Evolutionary conservation across 371 early-diverging fungal genomes (phyloP).

Genomic region (Mucor indicus): DNA sequence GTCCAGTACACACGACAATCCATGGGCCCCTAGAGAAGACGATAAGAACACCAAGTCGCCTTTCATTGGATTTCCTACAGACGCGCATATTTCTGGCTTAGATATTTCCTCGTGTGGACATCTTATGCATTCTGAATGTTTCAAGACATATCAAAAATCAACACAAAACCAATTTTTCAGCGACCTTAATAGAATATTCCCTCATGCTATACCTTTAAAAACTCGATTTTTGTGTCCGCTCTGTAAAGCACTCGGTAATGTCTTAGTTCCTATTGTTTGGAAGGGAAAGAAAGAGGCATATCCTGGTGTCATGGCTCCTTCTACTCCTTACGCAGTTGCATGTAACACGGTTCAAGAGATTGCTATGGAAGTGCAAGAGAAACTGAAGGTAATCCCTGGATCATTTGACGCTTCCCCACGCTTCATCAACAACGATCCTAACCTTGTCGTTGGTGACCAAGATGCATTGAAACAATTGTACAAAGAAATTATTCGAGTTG

Average conservation of each 20-base stretch:
- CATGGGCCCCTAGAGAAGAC: constrained; percentile 4
- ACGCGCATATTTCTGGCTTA: constrained; percentile 53
- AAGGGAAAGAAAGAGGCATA: constrained; percentile 61
- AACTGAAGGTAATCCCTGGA: constrained; percentile 16
- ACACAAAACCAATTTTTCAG: constrained; percentile 43
- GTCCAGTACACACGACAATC: constrained; percentile 23
- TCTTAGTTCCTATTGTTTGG: constrained; percentile 70
- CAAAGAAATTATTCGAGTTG: constrained; percentile 21
- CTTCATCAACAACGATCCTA: constrained; percentile 18
- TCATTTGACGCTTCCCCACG: constrained; percentile 13
- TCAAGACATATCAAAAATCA: constrained; percentile 75
- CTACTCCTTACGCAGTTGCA: constrained; percentile 19
- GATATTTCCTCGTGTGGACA: constrained; percentile 92
- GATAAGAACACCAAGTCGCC: not conserved
- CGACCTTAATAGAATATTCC: constrained; percentile 31
- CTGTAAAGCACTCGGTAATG: constrained; percentile 92
- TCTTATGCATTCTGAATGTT: constrained; percentile 91
- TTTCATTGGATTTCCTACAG: constrained; percentile 52
- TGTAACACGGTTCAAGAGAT: constrained; percentile 11
- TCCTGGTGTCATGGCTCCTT: constrained; percentile 47
- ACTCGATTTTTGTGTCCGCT: constrained; percentile 91
- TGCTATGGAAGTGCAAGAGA: constrained; percentile 4
- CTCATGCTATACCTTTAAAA: constrained; percentile 5
- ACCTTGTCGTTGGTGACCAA: constrained; percentile 18
- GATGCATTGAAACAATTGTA: constrained; percentile 25